Conservation (phyloP, 2,329 filamentous ascomycete genomes). For the Allantophomopsis cytisporea region DNA sequence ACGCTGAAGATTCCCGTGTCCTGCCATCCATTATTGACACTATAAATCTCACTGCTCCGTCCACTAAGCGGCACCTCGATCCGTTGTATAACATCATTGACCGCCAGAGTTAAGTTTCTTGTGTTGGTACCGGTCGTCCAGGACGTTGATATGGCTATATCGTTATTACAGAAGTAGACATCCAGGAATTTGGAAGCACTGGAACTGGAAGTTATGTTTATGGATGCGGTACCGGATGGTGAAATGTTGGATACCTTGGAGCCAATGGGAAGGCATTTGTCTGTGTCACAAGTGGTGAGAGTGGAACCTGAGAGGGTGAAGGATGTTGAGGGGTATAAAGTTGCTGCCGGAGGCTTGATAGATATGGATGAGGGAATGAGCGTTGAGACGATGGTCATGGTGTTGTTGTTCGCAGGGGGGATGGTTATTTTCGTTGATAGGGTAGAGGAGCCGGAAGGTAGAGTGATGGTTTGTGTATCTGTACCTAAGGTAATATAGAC, state of each 20-base stretch:
- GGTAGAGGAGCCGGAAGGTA: too few relatives aligned
- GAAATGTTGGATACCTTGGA: too few relatives aligned
- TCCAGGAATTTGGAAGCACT: slow-evolving; percentile 6
- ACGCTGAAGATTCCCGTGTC: slow-evolving; percentile 13
- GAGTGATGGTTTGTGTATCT: slow-evolving; percentile 1
- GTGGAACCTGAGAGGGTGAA: too few relatives aligned
- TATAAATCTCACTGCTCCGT: slow-evolving; percentile 11
- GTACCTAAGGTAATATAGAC: slow-evolving; percentile 5
- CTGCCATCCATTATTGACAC: slow-evolving; percentile 9
- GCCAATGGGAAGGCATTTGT: too few relatives aligned
- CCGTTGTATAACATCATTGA: slow-evolving; percentile 10
- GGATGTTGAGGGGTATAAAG: too few relatives aligned
- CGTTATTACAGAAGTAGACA: slow-evolving; percentile 13
- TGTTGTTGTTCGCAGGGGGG: too few relatives aligned
- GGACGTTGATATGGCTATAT: slow-evolving; percentile 10
- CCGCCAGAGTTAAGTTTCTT: slow-evolving; percentile 11
- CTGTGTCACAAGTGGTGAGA: too few relatives aligned
- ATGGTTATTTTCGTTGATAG: too few relatives aligned
- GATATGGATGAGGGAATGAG: too few relatives aligned
- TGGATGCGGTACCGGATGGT: too few relatives aligned
- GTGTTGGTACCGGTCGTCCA: slow-evolving; percentile 12
- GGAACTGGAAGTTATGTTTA: slow-evolving; percentile 1
- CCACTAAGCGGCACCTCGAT: slow-evolving; percentile 12
- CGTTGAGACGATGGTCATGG: too few relatives aligned
- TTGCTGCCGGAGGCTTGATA: too few relatives aligned